A percentile compares a stretch with the other conserved stretches of the same genome.
phyloP scores from a whole-genome alignment of 2,329 filamentous ascomycete species.

The Trichophyton simii region DNA sequence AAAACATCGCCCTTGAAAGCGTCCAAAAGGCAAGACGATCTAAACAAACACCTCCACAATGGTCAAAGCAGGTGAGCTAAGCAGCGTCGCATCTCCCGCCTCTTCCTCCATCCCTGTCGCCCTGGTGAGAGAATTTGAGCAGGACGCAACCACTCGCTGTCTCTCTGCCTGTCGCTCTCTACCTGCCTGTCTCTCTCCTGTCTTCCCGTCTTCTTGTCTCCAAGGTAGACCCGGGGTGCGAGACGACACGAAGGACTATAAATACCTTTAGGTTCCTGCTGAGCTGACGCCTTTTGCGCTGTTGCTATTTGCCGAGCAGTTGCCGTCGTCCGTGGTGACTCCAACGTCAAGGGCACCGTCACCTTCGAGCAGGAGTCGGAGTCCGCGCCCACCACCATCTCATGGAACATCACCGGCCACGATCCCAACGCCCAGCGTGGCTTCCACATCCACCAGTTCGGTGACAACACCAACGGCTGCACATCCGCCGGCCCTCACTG shows the following conservation, averaged over 20 bases:
- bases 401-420: slow-evolving; percentile 85
- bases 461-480: slow-evolving; percentile 99
- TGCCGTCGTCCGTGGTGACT: slow-evolving; percentile 94
- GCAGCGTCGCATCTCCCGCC: too few relatives aligned
- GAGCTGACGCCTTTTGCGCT: background rate
- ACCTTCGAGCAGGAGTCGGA: slow-evolving; percentile 88
- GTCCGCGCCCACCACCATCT: slow-evolving; percentile 68
- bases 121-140: slow-evolving; percentile 9
- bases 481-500: slow-evolving; percentile 96
- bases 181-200: too few relatives aligned
- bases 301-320: slow-evolving; percentile 42
- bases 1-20: background rate
- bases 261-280: background rate
- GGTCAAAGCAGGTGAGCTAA: slow-evolving; percentile 86
- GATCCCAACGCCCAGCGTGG: slow-evolving; percentile 93
- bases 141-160: background rate
- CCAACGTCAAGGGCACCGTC: slow-evolving; percentile 85
- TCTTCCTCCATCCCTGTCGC: slow-evolving; percentile 10
- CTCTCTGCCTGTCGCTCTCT: too few relatives aligned
- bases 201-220: background rate
- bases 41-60: slow-evolving; percentile 58
- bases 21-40: slow-evolving; percentile 1
- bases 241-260: background rate
- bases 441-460: slow-evolving; percentile 97
- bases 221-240: slow-evolving; percentile 6